phyloP scores from a whole-genome alignment of 441 rosid species.

The Flueggea neowawraea region DNA sequence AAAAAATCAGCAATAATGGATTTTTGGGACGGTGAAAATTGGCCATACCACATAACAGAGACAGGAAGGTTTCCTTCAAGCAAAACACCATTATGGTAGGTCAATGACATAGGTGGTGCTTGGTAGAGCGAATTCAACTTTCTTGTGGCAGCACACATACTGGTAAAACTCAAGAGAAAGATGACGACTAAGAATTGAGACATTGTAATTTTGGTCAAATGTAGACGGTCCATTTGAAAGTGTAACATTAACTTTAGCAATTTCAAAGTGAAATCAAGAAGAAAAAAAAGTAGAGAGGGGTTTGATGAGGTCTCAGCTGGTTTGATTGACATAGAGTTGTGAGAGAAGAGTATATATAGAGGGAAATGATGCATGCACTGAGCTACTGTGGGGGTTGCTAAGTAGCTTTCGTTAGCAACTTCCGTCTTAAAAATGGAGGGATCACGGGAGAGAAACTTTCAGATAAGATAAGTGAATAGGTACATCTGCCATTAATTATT shows the following conservation, averaged over 20 bases:
- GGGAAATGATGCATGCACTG: constrained; percentile 23
- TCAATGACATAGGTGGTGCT: constrained; percentile 24
- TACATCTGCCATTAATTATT: constrained; percentile 4
- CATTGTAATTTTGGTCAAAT: not conserved
- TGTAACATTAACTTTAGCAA: too few relatives aligned
- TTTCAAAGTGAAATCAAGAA: not conserved
- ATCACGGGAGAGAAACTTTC: constrained; percentile 15
- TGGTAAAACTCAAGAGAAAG: constrained; percentile 11
- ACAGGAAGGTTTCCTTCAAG: constrained; percentile 31
- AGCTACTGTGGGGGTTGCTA: constrained; percentile 5
- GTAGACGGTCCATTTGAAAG: too few relatives aligned
- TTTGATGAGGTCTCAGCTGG: too few relatives aligned
- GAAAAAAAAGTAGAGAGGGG: not conserved
- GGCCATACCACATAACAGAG: constrained; percentile 36
- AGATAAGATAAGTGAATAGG: constrained; percentile 15
- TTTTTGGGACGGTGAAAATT: constrained; percentile 28
- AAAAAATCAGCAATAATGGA: constrained; percentile 33
- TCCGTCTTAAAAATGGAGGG: not conserved
- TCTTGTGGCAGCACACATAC: constrained; percentile 21
- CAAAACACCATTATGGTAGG: constrained; percentile 32
- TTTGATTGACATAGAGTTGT: not conserved
- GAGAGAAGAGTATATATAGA: constrained; percentile 6
- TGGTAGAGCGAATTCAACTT: constrained; percentile 24
- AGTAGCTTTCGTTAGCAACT: constrained; percentile 22
- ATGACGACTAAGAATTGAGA: constrained; percentile 14